Conservation (phyloP, 129 eudicot species). For the Pulicaria dysenterica region DNA sequence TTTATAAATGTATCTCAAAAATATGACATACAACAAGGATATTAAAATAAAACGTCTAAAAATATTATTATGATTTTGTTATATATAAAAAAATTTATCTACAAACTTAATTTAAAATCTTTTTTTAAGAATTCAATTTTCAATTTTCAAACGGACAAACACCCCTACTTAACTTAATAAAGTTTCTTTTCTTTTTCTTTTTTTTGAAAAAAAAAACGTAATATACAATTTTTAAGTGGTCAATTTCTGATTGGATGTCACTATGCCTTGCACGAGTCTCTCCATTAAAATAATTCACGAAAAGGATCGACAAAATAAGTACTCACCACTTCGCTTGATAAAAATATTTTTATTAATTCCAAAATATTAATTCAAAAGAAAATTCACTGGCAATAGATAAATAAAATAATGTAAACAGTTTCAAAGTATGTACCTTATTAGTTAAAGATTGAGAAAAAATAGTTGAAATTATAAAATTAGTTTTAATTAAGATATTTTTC, state of each 20-base stretch:
- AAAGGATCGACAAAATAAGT: background rate
- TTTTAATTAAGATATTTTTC: background rate
- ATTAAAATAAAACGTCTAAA: background rate
- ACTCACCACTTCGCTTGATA: conserved; percentile 3
- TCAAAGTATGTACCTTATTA: too few relatives aligned
- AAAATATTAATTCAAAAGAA: too few relatives aligned
- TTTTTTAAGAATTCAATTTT: too few relatives aligned
- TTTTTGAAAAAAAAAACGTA: background rate
- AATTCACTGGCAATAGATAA: too few relatives aligned
- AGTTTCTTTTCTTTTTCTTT: background rate
- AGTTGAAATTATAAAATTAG: too few relatives aligned
- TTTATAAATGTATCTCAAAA: too few relatives aligned
- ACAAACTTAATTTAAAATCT: too few relatives aligned
- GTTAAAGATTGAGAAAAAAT: too few relatives aligned
- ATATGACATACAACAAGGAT: too few relatives aligned
- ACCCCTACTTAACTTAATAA: background rate
- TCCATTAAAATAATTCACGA: conserved; percentile 13
- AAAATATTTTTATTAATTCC: background rate
- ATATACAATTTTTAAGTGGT: background rate
- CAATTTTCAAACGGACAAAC: too few relatives aligned
- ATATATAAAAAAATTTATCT: too few relatives aligned
- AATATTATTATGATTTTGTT: background rate
- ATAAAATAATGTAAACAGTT: too few relatives aligned
- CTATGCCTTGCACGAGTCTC: conserved; percentile 19
- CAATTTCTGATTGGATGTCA: conserved; percentile 5